phyloP scores from a whole-genome alignment of 768 basidiomycete genomes.

The Hygrophoropsis aurantiaca region DNA sequence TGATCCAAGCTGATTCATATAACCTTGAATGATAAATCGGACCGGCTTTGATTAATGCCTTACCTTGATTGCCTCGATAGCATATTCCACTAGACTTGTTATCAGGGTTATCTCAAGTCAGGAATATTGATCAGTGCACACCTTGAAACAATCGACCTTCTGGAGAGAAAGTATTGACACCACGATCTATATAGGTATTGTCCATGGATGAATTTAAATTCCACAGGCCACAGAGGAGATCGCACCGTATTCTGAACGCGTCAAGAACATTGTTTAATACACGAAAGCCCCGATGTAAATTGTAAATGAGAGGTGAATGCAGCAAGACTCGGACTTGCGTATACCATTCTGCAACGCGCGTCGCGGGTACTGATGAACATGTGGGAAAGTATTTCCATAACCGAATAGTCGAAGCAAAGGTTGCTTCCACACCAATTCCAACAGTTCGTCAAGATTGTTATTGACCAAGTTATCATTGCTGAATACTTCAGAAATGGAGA shows the following conservation, averaged over 20 bases:
- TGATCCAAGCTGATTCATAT: conserved; percentile 76
- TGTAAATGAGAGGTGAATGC: conserved; percentile 3
- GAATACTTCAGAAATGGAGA: too few relatives aligned
- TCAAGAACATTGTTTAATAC: conserved; percentile 72
- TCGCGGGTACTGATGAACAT: conserved; percentile 12
- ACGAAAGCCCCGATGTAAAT: conserved; percentile 4
- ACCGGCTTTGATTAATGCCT: neutral
- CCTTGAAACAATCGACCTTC: conserved; percentile 99
- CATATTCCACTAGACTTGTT: conserved; percentile 82
- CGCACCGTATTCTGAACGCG: conserved; percentile 91
- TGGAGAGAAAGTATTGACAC: conserved; percentile 98
- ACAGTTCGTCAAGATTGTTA: too few relatives aligned
- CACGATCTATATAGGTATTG: conserved; percentile 62
- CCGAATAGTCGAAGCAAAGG: too few relatives aligned
- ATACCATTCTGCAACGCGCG: conserved; percentile 32
- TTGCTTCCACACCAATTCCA: too few relatives aligned
- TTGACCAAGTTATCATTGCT: too few relatives aligned
- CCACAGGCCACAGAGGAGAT: neutral
- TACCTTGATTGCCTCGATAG: conserved; percentile 98
- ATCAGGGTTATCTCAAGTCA: conserved; percentile 13
- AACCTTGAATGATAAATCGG: conserved; percentile 2
- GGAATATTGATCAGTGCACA: conserved; percentile 30
- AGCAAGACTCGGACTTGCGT: conserved; percentile 28
- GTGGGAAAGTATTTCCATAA: conserved; percentile 33
- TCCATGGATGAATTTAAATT: neutral